Base-by-base conservation (phyloP, 805 yeast species). In the Kluyveromyces dobzhanskii region DNA sequence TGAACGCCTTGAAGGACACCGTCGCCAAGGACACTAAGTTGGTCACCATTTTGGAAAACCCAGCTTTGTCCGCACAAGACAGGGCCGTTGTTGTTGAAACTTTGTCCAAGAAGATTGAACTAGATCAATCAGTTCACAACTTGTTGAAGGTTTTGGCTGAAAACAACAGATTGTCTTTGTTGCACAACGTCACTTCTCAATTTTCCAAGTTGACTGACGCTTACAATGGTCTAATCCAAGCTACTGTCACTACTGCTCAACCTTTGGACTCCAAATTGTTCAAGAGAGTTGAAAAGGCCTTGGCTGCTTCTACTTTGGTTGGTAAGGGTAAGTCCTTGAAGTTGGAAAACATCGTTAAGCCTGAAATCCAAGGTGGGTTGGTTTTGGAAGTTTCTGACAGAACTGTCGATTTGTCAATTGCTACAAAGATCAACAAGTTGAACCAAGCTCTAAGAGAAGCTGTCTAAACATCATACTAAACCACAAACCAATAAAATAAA, bases 361-460 rank as follows among this genome's bases (percentile, higher is more conserved):
- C 95, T 48, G 92, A 83, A 49, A 85, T 92, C 61, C 73, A 85
- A 64, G 98, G 98, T 61, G 98, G 98, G 57, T 76, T 92, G 64
- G 70, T 92, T 53, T 95, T 92, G 44, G 95, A 88, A 69, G 85
- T 92, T 56, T 96, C 90, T 59, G 98, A 90, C 72, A 85, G 82
- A 67, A 88, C 97, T 47, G 95, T 87, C 56, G 98, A 92, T 69
- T 75, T 90, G 64, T 81, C 94, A 44, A 77, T 92, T 52, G 73
- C 88, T 44, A 66, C 84, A 60, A 87, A 82, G 75, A 78, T 92
- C 61, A 71, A 84, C 64, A 86, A 77, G 70, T 80, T 88, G 67
- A 92, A 92, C 83, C 78, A 83, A 66, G 78, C 82, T 53, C 78
- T 92, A 64, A 70, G 75, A 54, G 96, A 90, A 73, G 71, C 95